Evolutionary conservation across 73 alveolate genomes (phyloP).

Genomic region (Uronychia binucleata): DNA sequence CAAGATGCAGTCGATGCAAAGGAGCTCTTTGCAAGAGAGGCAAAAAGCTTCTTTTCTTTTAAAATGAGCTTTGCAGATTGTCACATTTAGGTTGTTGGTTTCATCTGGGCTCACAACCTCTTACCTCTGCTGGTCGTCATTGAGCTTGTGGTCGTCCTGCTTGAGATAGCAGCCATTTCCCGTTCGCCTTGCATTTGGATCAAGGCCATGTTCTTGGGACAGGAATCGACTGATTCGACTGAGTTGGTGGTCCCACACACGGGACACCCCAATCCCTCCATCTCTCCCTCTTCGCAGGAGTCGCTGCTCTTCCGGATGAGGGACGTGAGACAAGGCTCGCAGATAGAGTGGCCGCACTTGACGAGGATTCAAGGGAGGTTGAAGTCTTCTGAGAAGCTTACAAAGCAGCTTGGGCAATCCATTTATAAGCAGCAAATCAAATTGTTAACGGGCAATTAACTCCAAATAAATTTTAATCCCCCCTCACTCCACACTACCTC

Average conservation of each 20-base stretch:
- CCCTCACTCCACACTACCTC: too few relatives aligned
- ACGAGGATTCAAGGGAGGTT: conserved; percentile 75
- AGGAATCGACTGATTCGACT: not conserved
- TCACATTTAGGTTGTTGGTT: not conserved
- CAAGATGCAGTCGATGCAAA: conserved; percentile 81
- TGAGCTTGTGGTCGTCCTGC: not conserved
- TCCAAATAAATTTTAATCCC: not conserved
- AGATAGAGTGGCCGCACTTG: conserved; percentile 79
- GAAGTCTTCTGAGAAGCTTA: conserved; percentile 31
- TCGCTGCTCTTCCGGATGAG: not conserved
- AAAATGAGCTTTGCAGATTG: not conserved
- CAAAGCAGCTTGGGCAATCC: conserved; percentile 79
- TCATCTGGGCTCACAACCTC: not conserved
- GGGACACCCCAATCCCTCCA: not conserved
- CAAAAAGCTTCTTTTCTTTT: conserved; percentile 56
- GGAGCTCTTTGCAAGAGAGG: conserved; percentile 47
- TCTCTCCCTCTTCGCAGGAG: not conserved
- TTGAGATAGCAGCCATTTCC: not conserved
- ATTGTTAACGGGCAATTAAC: not conserved
- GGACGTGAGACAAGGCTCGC: conserved; percentile 67
- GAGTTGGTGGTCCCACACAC: not conserved
- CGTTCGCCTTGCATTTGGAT: conserved; percentile 1
- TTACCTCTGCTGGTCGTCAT: not conserved
- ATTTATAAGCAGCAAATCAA: conserved; percentile 6
- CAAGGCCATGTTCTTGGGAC: conserved; percentile 16